Percentiles rank a stretch among this genome's conserved stretches.
Conservation (phyloP, 2,329 filamentous ascomycete species). For the Chaetomium sp. region DNA sequence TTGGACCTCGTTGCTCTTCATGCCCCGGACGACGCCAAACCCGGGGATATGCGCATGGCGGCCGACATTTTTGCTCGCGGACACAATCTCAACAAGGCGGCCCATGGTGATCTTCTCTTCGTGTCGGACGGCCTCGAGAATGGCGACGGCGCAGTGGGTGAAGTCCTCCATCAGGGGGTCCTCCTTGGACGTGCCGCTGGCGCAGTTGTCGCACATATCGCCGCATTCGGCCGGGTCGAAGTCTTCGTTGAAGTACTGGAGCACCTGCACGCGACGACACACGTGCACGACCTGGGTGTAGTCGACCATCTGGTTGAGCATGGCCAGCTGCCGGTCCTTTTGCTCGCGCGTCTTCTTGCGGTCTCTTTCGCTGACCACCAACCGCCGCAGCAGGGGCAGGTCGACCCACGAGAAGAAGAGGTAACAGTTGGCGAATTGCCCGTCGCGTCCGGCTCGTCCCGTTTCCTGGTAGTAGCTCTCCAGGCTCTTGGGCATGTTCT, state of each 20-base stretch:
- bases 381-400: slow-evolving; percentile 62
- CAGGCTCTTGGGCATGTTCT: slow-evolving; percentile 85
- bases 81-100: slow-evolving; percentile 78
- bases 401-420: slow-evolving; percentile 83
- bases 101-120: slow-evolving; percentile 59
- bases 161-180: slow-evolving; percentile 68
- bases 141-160: slow-evolving; percentile 64
- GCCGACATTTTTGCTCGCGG: slow-evolving; percentile 56
- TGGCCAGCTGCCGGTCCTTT: slow-evolving; percentile 74
- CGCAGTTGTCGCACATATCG: slow-evolving; percentile 83
- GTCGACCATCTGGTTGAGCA: slow-evolving; percentile 77
- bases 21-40: slow-evolving; percentile 60
- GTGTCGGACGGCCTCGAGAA: slow-evolving; percentile 61
- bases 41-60: slow-evolving; percentile 50
- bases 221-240: slow-evolving; percentile 69
- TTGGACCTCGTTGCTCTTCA: slow-evolving; percentile 72
- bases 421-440: slow-evolving; percentile 79
- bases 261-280: slow-evolving; percentile 79
- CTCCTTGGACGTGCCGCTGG: slow-evolving; percentile 48
- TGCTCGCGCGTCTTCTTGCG: slow-evolving; percentile 52
- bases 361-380: slow-evolving; percentile 79
- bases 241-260: slow-evolving; percentile 88
- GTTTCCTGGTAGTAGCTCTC: slow-evolving; percentile 99
- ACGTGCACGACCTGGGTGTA: slow-evolving; percentile 87
- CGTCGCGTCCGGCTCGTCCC: slow-evolving; percentile 87